Evolutionary conservation across 2,329 filamentous ascomycete genomes (phyloP).

Genomic region (Aspergillus texensis): DNA sequence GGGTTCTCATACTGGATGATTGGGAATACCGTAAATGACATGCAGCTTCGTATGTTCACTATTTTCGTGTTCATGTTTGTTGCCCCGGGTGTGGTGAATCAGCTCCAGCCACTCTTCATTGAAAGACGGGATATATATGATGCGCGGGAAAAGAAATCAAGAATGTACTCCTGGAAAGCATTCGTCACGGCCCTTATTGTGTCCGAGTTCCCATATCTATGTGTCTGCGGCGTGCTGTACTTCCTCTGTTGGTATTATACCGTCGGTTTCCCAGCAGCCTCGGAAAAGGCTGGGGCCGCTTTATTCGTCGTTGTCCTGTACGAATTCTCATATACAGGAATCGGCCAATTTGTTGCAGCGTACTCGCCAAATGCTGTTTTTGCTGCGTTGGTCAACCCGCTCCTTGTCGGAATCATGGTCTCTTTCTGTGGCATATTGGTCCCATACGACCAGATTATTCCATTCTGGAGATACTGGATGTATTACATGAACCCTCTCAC

Average conservation of each 20-base stretch:
- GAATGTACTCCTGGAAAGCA: conserved; percentile 75
- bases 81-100: conserved; percentile 45
- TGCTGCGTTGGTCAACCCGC: conserved; percentile 72
- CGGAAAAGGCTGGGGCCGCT: conserved; percentile 46
- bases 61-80: conserved; percentile 64
- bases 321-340: conserved; percentile 69
- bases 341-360: conserved; percentile 78
- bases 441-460: conserved; percentile 32
- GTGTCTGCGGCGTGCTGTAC: conserved; percentile 66
- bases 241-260: conserved; percentile 75
- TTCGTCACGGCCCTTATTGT: conserved; percentile 71
- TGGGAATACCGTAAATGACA: conserved; percentile 63
- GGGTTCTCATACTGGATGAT: conserved; percentile 68
- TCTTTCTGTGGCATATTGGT: conserved; percentile 36
- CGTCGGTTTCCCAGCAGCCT: conserved; percentile 52
- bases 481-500: conserved; percentile 36
- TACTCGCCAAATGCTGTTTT: conserved; percentile 69
- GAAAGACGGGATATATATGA: conserved; percentile 71
- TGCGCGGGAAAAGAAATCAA: conserved; percentile 66
- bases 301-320: conserved; percentile 75
- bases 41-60: conserved; percentile 75
- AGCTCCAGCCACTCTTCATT: conserved; percentile 68
- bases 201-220: conserved; percentile 69
- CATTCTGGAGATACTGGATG: conserved; percentile 37
- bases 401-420: conserved; percentile 59